These are phyloP conservation scores for Poa pratensis DNA, from an alignment of 176 grass and related monocot genomes.

Conservation along the genomic window DNA sequence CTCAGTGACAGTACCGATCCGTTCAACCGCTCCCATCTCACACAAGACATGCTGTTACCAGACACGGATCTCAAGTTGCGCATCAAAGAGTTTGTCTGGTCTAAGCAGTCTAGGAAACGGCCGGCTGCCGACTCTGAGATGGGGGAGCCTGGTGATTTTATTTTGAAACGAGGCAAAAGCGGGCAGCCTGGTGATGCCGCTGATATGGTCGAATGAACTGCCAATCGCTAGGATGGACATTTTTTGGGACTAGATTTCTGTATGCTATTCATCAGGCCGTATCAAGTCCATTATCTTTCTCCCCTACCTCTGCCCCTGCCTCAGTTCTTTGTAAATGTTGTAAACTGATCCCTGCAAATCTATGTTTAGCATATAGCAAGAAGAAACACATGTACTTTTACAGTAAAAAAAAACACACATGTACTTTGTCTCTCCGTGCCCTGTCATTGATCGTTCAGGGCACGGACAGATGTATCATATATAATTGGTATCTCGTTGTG, in stretches of 20 bases:
- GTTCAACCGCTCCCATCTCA: constrained; percentile 91
- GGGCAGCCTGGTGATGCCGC: constrained; percentile 28
- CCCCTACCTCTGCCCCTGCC: background rate
- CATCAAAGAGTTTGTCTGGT: constrained; percentile 78
- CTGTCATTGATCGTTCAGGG: background rate
- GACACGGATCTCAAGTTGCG: constrained; percentile 67
- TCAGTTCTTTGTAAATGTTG: constrained; percentile 52
- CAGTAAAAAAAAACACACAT: background rate
- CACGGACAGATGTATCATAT: too few species aligned
- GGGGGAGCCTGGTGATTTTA: constrained; percentile 3
- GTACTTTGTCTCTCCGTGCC: background rate
- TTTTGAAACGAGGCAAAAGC: too few species aligned
- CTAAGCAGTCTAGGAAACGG: constrained; percentile 53
- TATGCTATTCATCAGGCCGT: constrained; percentile 2
- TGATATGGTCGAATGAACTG: constrained; percentile 57
- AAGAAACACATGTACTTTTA: background rate
- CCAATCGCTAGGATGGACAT: background rate
- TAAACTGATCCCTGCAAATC: constrained; percentile 26
- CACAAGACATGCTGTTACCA: constrained; percentile 94
- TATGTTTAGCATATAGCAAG: constrained; percentile 8
- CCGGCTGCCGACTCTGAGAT: constrained; percentile 15
- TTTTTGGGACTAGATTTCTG: background rate
- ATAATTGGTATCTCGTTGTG: too few species aligned
- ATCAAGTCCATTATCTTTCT: constrained; percentile 12
- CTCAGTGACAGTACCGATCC: constrained; percentile 91